Evolutionary conservation across 2,329 filamentous ascomycete genomes (phyloP).

Genomic region (Scedosporium minutisporum): DNA sequence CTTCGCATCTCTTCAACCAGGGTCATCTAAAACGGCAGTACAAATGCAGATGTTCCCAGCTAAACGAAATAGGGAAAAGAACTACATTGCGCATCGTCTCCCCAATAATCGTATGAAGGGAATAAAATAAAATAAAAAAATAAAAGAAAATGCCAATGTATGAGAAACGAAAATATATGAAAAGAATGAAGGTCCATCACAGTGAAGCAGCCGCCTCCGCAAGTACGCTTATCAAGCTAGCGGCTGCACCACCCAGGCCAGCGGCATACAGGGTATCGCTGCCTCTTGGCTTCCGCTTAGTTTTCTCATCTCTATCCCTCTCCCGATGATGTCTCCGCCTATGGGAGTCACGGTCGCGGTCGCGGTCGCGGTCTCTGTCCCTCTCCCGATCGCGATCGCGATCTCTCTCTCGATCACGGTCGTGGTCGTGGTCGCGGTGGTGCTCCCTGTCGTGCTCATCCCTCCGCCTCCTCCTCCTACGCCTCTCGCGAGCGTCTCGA

Average conservation of each 20-base stretch:
- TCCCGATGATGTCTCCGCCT: constrained; percentile 11
- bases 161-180: neutral
- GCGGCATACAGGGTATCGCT: constrained; percentile 47
- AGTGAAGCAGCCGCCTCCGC: constrained; percentile 38
- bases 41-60: too few species aligned
- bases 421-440: constrained; percentile 30
- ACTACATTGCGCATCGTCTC: too few species aligned
- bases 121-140: constrained; percentile 1
- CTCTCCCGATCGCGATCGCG: constrained; percentile 25
- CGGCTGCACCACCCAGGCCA: constrained; percentile 51
- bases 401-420: constrained; percentile 33
- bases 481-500: constrained; percentile 18
- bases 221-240: constrained; percentile 46
- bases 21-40: too few species aligned
- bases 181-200: neutral
- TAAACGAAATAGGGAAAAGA: too few species aligned
- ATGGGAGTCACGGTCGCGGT: constrained; percentile 10
- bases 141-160: neutral
- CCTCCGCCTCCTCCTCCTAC: constrained; percentile 23
- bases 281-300: constrained; percentile 34
- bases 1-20: too few species aligned
- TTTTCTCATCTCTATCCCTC: constrained; percentile 20
- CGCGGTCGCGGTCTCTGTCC: constrained; percentile 15
- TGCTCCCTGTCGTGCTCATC: constrained; percentile 22
- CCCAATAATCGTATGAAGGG: neutral